A percentile compares a stretch with the other conserved stretches of the same genome.
Evolutionary conservation across 352 stramenopile genomes (phyloP).

Genomic region (Elongisporangium senticosum): DNA sequence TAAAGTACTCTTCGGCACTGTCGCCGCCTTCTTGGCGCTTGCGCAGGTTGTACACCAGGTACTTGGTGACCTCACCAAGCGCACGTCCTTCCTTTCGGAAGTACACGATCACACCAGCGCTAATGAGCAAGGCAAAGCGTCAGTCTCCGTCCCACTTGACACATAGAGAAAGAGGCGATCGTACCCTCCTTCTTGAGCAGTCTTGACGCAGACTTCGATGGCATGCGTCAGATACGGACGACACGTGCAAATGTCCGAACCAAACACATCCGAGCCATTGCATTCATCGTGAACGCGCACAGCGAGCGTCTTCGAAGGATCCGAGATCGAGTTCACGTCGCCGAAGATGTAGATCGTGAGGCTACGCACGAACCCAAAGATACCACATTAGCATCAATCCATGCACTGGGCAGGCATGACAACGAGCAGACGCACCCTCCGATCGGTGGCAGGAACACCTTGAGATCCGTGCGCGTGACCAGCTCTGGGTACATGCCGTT

Average conservation of each 20-base stretch:
- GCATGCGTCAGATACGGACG: slow-evolving; percentile 98
- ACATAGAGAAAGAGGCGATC: slow-evolving; percentile 9
- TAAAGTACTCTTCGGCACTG: slow-evolving; percentile 97
- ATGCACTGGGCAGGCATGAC: not conserved
- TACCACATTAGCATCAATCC: not conserved
- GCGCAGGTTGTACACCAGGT: slow-evolving; percentile 99
- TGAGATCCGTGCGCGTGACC: slow-evolving; percentile 97
- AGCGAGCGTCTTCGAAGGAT: slow-evolving; percentile 96
- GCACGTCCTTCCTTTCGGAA: slow-evolving; percentile 98
- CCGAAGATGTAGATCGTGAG: slow-evolving; percentile 99
- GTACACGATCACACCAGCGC: slow-evolving; percentile 96
- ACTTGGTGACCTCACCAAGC: slow-evolving; percentile 99
- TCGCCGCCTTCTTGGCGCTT: slow-evolving; percentile 98
- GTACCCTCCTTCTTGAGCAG: slow-evolving; percentile 94
- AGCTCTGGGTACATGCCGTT: slow-evolving; percentile 99
- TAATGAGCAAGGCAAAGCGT: slow-evolving; percentile 14
- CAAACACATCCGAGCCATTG: slow-evolving; percentile 98
- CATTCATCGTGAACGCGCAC: slow-evolving; percentile 99
- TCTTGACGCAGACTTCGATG: slow-evolving; percentile 99
- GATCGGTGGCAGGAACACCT: slow-evolving; percentile 98
- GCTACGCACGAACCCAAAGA: slow-evolving; percentile 16
- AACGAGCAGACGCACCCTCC: slow-evolving; percentile 70
- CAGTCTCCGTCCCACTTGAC: not conserved
- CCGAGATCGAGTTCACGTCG: slow-evolving; percentile 94
- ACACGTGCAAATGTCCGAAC: slow-evolving; percentile 99